Base-by-base conservation (phyloP, 2,329 filamentous ascomycete species). In the Microcyclospora pomicola region DNA sequence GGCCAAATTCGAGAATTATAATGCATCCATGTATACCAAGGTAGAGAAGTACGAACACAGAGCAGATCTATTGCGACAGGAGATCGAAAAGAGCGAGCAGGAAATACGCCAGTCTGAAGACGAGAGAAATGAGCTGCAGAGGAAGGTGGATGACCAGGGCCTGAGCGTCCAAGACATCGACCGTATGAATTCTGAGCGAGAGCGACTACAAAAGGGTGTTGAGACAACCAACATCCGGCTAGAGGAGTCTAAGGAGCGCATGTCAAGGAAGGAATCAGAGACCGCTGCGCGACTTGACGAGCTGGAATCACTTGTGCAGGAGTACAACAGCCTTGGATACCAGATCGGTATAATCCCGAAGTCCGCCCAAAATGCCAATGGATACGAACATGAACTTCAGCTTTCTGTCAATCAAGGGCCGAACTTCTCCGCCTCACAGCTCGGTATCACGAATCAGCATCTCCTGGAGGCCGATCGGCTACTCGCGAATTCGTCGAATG, bases 91-190 rank as follows among this genome's bases (percentile, higher is more conserved):
- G 56, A 73, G 85, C 15, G 68, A 79, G 38, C 64, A 71, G 7
- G 86, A 94, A 51, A 66, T 93, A 27, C 71, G 74, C 41, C 81
- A 84, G 50, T 82, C 81, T 0, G 87, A 96, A 47, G 77, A 82
- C 12, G 91, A 98, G 59, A 77, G 85, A 44, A 66, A 75, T 31
- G 71, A 72, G 24, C 70, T 98, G 9, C 88, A 96, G 58, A 77
- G 80, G 42, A 78, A 82, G 24, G 86, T 98, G 19, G 91, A 96
- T 59, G 79, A 81, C 49, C 85, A 93, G 56, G 91, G 91, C 2
- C 87, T 98, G 58, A 92, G 86, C 53, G 92, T 95, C 63, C 82
- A 91, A 63, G 91, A 98, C 71, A 96, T 98, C 56, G 91, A 98
- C 70, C 85, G 91, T 60, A 95, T 98, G 88, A 94, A 86, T 50